These are phyloP conservation scores for Aspergillus saccharolyticus DNA, from an alignment of 495 filamentous ascomycete species.

Conservation along the genomic window DNA sequence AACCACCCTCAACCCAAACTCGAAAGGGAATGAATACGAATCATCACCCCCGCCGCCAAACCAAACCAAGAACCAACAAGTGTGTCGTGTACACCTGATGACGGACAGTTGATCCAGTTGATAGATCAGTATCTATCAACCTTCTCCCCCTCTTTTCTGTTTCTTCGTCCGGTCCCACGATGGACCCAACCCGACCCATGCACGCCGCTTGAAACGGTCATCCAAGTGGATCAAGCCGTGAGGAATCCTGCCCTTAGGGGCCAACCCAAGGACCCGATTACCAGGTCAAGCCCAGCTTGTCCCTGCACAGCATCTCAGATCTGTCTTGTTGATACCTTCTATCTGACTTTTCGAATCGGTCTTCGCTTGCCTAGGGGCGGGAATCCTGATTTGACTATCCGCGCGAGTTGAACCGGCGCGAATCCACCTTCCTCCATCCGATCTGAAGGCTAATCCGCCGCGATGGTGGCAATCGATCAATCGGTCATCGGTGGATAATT, in stretches of 20 bases:
- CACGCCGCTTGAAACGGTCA: conserved; percentile 1
- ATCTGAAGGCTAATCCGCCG: not conserved
- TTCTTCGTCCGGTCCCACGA: not conserved
- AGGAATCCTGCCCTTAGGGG: not conserved
- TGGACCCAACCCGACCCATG: not conserved
- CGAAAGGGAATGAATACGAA: not conserved
- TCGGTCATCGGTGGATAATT: not conserved
- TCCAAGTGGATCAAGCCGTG: conserved; percentile 1
- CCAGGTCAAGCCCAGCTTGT: not conserved
- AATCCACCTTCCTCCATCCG: not conserved
- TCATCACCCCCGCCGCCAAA: not conserved
- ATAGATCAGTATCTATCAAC: not conserved
- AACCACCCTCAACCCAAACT: not conserved
- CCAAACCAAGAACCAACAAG: not conserved
- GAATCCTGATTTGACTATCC: not conserved
- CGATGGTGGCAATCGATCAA: not conserved
- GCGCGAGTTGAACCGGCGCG: not conserved
- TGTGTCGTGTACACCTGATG: not conserved
- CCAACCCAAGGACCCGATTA: not conserved
- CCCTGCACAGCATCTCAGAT: conserved; percentile 2
- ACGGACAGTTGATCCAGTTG: not conserved
- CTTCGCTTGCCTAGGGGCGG: not conserved
- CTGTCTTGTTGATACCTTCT: not conserved
- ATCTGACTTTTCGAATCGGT: not conserved
- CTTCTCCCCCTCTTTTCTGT: not conserved